Evolutionary conservation across 257 asterid genomes (phyloP), one percentile per base, ranked within the genome.

Genomic region (Striga asiatica): DNA sequence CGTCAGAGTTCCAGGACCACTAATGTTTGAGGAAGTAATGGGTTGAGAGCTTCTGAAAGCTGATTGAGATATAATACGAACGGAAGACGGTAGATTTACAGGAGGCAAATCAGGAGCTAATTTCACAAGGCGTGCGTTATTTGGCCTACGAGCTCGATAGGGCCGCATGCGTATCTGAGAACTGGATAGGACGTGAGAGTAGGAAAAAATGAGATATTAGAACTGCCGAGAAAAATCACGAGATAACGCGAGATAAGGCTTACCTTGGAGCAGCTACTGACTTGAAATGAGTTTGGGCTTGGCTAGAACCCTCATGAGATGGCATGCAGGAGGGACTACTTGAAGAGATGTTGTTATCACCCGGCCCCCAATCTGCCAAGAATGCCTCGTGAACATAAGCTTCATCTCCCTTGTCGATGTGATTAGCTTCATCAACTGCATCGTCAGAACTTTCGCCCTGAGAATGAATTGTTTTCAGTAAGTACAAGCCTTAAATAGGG

Each of bases 41-140:
- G 68, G 77, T 28, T 69, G 87, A 65, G 84, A 76, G 67, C 64
- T 78, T 74, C 76, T 76, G 71, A 80, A 82, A 70, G 88, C 85
- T 43, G 97, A 82, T 69, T 78, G 94, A n/a, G 98, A 81, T 70
- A 92, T 82, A 55, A 87, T 70, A 42, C 99, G 85, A 65, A 80
- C 99, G 54, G 99, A 84, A 39, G 97, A 94, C 57, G 99, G 99
- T 71, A 92, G 93, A 73, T 88, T 92, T 49, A 92, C 94, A 10
- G 95, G 97, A 67, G 99, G 97, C 67, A 92, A 64, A 70, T 60
- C 84, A 39, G 95, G 97, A 61, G 99, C 95, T 76, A 92, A 73
- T 74, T 79, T 92, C 66, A 92, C 95, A 61, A 92, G 27, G 59
- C 80, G 84, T 38, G 95, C 71, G 41, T 47, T 73, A 49, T 70